Base-by-base conservation (phyloP, 2,329 filamentous ascomycete species). In the Colletotrichum sublineola region DNA sequence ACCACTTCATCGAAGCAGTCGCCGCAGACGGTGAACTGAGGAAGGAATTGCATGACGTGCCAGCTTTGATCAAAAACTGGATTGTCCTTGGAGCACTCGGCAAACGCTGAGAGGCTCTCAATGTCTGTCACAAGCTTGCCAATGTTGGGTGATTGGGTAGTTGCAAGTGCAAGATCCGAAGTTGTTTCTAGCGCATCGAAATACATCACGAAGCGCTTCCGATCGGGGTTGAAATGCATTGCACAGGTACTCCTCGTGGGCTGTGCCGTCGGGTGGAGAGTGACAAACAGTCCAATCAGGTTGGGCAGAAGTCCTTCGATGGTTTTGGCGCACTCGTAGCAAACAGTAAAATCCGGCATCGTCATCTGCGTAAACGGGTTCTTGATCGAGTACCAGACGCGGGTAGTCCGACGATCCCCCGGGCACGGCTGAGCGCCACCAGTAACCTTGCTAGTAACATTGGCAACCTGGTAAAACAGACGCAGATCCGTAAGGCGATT, bases 1-100 rank as follows among this genome's bases (percentile, higher is more conserved):
- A 97, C 89, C 0, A 94, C 88, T 31, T 94, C 91, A 20, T 94
- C 89, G 79, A 93, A 97, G 80, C 95, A 98, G 80, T 96, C 94
- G 75, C 93, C 90, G 81, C 95, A 98, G 5, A 97, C 92, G 0
- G 93, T 94, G 77, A 97, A 90, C 60, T 95, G 89, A 0, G 93
- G 93, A 0, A 97, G 83, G 18, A 89, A 86, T 0, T 93, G 90
- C 80, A 97, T 94, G 67, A 89, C 91, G 80, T 97, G 91, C 95
- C 95, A 98, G 50, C 87, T 84, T 15, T 86, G 87, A 67, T 90
- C 87, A n/a, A 85, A 80, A 2, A 92, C 81, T 5, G 90, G 85
- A n/a, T 86, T 87, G 78, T 93, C 90, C 44, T 90, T 86, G 29
- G 85, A 84, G 78, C 94, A 97, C 78, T 94, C 90, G 3, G 88